Evolutionary conservation across 2,329 filamentous ascomycete species (phyloP).

Genomic region (Xylaria sp.): DNA sequence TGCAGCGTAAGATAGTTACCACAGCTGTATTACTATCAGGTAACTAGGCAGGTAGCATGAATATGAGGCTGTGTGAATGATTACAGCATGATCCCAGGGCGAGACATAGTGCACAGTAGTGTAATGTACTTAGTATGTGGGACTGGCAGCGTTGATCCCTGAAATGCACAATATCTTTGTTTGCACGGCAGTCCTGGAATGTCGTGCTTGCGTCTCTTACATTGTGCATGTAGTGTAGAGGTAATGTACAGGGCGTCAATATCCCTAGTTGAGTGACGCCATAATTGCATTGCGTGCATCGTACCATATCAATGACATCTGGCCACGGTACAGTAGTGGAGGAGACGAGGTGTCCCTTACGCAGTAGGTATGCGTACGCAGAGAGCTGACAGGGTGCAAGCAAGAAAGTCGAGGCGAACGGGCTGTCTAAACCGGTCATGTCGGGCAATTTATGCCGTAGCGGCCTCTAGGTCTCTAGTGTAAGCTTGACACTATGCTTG

Average conservation of each 20-base stretch:
- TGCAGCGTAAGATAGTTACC: too few relatives aligned
- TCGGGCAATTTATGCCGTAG: neutral
- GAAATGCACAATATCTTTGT: constrained; percentile 11
- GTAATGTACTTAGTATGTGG: neutral
- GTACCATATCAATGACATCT: neutral
- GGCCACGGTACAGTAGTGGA: neutral
- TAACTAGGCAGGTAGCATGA: too few relatives aligned
- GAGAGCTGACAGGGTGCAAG: neutral
- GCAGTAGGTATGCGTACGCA: too few relatives aligned
- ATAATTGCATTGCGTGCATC: neutral
- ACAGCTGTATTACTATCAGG: too few relatives aligned
- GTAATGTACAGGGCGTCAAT: neutral
- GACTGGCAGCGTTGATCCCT: constrained; percentile 17
- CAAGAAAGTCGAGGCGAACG: constrained; percentile 2
- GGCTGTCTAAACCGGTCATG: neutral
- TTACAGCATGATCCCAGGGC: neutral
- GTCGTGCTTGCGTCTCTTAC: neutral
- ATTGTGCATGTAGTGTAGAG: too few relatives aligned
- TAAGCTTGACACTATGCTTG: neutral
- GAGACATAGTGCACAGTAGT: neutral
- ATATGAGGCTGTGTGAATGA: constrained; percentile 6
- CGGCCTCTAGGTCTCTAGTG: neutral
- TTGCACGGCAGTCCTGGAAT: neutral
- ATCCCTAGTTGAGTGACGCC: neutral
- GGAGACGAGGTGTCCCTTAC: neutral